Evolutionary conservation across 78 protist species (phyloP), one percentile per base, ranked within the genome.

Genomic region (Isochrysis galbana): DNA sequence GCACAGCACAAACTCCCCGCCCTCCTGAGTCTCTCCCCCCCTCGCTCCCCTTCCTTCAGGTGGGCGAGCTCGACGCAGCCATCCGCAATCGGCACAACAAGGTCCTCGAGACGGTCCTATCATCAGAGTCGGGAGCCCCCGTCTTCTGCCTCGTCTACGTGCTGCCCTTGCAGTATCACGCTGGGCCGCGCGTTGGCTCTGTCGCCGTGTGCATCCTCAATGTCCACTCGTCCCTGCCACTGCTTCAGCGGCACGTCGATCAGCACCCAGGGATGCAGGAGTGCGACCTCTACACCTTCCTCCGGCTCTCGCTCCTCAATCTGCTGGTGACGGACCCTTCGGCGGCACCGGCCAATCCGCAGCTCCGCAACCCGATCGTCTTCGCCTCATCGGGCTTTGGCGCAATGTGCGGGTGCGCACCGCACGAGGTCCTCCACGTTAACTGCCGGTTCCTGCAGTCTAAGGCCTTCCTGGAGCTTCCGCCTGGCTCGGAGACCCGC

Each of bases 361-460:
- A 17, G 29, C 2, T 17, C 17, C 80, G 80, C 80, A 70, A 70
- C 80, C 80, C 80, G 80, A 70, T 70, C 80, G 80, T 70, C 80
- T 70, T 70, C 17, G 80, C 80, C 29, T 70, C 80, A 21, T 4
- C 80, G 80, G 80, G 80, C 41, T 70, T 70, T 34, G 80, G 80
- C 41, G 41, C 34, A 34, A 70, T 70, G 80, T 70, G 80, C 80
- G 80, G 80, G 19, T 70, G 80, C 41, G 2, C 80, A 41, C 80
- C 80, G 29, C 41, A 26, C 41, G 80, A 70, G 80, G 80, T 70
- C 19, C 34, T 70, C 29, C 80, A 70, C 80, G 29, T 4, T 41
- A 70, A 70, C 80, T 70, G 80, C 80, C 80, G 80, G 44, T 70
- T 70, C 80, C 80, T 70, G 19, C 80, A 70, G 41, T 70, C 80